Base-by-base conservation (phyloP, 176 grass and related monocot species). In the Tuctoria greenei region DNA sequence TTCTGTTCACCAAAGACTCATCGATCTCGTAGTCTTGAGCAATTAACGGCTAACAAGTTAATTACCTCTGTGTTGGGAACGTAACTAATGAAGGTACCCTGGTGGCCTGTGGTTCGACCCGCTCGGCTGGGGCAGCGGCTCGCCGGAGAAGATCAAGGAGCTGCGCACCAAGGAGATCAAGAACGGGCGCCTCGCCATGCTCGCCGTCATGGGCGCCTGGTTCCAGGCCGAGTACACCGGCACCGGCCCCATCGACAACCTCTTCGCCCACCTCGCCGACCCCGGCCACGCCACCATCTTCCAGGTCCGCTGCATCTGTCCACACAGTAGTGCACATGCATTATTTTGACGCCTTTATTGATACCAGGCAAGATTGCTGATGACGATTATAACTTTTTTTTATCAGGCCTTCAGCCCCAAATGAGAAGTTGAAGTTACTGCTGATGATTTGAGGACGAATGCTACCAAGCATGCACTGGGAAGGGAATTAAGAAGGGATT, bases 141-240 rank as follows among this genome's bases (percentile, higher is more conserved):
- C 81, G 25, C 87, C 91, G 1, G 92, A 86, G 85, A 86, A 90
- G 89, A 34, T 99, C 66, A 92, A 84, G 84, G 95, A 99, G 65
- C 83, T 99, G 69, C 88, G 89, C 75, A 86, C 84, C 35, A 99
- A 99, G 87, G 95, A 99, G 91, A 95, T 99, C 74, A 95, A 99
- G 89, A 99, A 99, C 66, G 95, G 95, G 20, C 88, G 95, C 55
- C 79, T 99, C 54, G 92, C 95, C 69, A 99, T 99, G 95, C 79
- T 95, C 69, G 95, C 95, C 26, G 92, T 99, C 51, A 92, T 99
- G 92, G 95, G 95, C 38, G 91, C 91, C 35, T 99, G 91, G 91
- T 94, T 95, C 75, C 95, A 99, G 84, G 89, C 89, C 0, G 79
- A 81, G 78, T 95, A 95, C 78, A 99, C 95, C 31, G 95, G 95